Percentiles rank a stretch among this genome's conserved stretches.
phyloP scores from a whole-genome alignment of 495 filamentous ascomycete genomes.

The Aspergillus steynii region DNA sequence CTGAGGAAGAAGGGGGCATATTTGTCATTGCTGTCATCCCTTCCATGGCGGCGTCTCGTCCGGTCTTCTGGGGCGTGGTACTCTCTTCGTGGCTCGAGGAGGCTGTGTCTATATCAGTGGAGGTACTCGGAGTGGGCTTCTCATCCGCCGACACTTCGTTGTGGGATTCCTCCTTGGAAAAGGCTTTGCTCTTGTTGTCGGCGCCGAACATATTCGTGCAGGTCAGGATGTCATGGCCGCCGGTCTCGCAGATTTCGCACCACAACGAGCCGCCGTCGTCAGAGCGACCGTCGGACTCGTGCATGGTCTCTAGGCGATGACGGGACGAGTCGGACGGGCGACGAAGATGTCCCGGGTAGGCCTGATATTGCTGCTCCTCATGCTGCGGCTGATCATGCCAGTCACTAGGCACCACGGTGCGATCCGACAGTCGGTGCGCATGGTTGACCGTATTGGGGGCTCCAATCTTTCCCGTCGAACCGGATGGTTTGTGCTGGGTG shows the following conservation, averaged over 20 bases:
- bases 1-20: constrained; percentile 33
- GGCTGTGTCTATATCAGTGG: constrained; percentile 17
- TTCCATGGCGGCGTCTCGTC: constrained; percentile 59
- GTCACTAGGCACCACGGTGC: constrained; percentile 46
- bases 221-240: constrained; percentile 90
- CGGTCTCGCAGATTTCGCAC: constrained; percentile 95
- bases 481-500: constrained; percentile 40
- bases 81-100: constrained; percentile 19
- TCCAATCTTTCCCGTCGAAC: constrained; percentile 33
- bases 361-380: constrained; percentile 34
- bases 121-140: constrained; percentile 22
- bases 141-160: constrained; percentile 18
- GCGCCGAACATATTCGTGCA: constrained; percentile 83
- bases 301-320: constrained; percentile 54
- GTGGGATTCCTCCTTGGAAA: constrained; percentile 14
- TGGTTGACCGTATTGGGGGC: constrained; percentile 30
- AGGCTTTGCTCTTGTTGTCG: constrained; percentile 29
- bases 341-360: constrained; percentile 27
- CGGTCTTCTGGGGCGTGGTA: constrained; percentile 36
- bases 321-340: constrained; percentile 35
- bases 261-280: constrained; percentile 75
- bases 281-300: constrained; percentile 72
- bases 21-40: constrained; percentile 61
- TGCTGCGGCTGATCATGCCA: constrained; percentile 41
- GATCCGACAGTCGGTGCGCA: constrained; percentile 46